phyloP scores from a whole-genome alignment of 2,329 filamentous ascomycete genomes.

The Alternaria postmessia region DNA sequence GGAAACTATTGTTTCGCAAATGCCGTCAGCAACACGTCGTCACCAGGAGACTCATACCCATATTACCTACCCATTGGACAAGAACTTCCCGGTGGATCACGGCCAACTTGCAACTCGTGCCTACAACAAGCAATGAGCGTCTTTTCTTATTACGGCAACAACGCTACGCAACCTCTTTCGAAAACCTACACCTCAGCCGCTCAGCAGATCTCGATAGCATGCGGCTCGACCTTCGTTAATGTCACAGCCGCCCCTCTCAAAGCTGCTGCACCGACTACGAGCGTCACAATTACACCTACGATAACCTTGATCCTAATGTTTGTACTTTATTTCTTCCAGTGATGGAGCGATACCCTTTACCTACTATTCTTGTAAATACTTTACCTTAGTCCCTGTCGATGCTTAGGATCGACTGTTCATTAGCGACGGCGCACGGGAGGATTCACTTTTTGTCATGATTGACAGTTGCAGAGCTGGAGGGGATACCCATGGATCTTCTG shows the following conservation, averaged over 20 bases:
- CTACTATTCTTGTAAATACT: slow-evolving; percentile 33
- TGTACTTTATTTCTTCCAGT: slow-evolving; percentile 45
- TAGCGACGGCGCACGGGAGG: slow-evolving; percentile 47
- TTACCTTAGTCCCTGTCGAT: slow-evolving; percentile 23
- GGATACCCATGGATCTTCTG: slow-evolving; percentile 18
- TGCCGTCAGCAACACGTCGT: slow-evolving; percentile 78
- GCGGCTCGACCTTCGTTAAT: slow-evolving; percentile 64
- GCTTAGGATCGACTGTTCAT: slow-evolving; percentile 38
- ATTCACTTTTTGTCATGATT: slow-evolving; percentile 13
- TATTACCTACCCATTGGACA: slow-evolving; percentile 87
- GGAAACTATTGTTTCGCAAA: slow-evolving; percentile 81
- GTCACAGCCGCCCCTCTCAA: slow-evolving; percentile 56
- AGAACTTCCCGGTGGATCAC: slow-evolving; percentile 69
- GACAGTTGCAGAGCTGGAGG: slow-evolving; percentile 8
- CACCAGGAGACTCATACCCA: slow-evolving; percentile 76
- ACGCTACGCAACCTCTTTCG: slow-evolving; percentile 71
- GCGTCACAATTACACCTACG: slow-evolving; percentile 37
- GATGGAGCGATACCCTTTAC: slow-evolving; percentile 20
- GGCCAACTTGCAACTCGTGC: slow-evolving; percentile 79
- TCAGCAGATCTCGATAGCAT: slow-evolving; percentile 72
- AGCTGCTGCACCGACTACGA: slow-evolving; percentile 35
- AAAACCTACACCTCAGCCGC: slow-evolving; percentile 76
- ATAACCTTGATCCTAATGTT: slow-evolving; percentile 48
- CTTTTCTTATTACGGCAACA: slow-evolving; percentile 73
- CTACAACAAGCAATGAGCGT: slow-evolving; percentile 82